phyloP scores from a whole-genome alignment of 768 basidiomycete genomes.

The Pleurotus djamor region DNA sequence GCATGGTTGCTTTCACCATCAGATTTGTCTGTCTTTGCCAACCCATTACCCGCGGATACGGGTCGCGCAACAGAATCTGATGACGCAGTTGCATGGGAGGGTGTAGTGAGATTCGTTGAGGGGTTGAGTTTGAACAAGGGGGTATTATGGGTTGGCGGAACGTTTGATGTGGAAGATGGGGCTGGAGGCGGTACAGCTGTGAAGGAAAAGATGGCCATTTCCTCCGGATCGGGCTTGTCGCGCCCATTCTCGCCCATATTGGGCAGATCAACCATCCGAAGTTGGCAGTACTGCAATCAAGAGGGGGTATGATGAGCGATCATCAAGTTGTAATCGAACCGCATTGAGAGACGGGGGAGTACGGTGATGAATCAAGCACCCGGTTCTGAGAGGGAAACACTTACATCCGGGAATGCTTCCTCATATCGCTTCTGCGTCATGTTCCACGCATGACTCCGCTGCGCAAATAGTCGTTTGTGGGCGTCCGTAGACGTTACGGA shows the following conservation, averaged over 20 bases:
- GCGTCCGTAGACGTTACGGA: constrained; percentile 77
- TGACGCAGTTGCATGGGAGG: constrained; percentile 10
- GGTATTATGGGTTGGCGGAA: constrained; percentile 9
- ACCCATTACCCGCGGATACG: not conserved
- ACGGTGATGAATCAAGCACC: constrained; percentile 10
- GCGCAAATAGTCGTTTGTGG: constrained; percentile 78
- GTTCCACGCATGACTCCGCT: constrained; percentile 86
- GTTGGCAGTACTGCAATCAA: constrained; percentile 61
- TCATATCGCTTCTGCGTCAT: constrained; percentile 73
- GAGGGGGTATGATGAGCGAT: constrained; percentile 9
- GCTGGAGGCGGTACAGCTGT: constrained; percentile 12
- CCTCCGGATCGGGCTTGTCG: constrained; percentile 39
- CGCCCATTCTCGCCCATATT: constrained; percentile 90
- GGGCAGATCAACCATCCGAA: constrained; percentile 69
- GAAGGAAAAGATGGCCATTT: constrained; percentile 18
- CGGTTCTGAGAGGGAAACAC: constrained; percentile 23
- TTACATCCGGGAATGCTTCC: constrained; percentile 87
- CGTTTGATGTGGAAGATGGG: constrained; percentile 11
- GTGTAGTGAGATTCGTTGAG: constrained; percentile 1
- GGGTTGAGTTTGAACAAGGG: constrained; percentile 1
- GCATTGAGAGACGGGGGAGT: constrained; percentile 1
- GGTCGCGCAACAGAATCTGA: not conserved
- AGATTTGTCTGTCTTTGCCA: constrained; percentile 15
- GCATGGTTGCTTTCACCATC: constrained; percentile 23
- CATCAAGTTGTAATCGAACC: not conserved